These are phyloP conservation scores for Diplodia intermedia DNA, from an alignment of 2,329 filamentous ascomycete species.

Conservation along the genomic window DNA sequence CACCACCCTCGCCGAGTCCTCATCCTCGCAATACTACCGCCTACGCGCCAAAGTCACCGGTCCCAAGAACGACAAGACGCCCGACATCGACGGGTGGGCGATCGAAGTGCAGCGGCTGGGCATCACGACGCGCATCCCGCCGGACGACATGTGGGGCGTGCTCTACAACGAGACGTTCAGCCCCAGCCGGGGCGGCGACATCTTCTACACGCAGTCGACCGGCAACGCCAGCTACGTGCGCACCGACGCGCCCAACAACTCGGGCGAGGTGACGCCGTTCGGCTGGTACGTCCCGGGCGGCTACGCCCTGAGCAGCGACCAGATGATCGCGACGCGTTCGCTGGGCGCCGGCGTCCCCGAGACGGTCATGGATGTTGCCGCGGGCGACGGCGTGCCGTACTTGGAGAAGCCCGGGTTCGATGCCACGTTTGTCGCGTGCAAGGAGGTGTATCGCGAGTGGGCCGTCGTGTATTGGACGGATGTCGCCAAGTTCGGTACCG, in stretches of 20 bases:
- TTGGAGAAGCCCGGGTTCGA: not conserved
- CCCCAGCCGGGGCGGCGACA: constrained; percentile 2
- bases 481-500: not conserved
- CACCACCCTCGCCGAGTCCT: not conserved
- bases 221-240: not conserved
- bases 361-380: not conserved
- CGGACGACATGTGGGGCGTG: constrained; percentile 19
- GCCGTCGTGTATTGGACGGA: not conserved
- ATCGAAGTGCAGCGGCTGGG: not conserved
- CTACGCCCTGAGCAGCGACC: not conserved
- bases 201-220: not conserved
- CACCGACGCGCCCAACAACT: constrained; percentile 9
- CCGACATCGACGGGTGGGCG: not conserved
- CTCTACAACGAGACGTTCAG: not conserved
- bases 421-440: not conserved
- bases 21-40: not conserved
- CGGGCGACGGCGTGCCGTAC: not conserved
- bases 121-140: not conserved
- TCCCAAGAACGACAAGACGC: not conserved
- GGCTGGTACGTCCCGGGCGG: not conserved
- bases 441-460: constrained; percentile 1
- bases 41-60: constrained; percentile 14
- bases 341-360: not conserved
- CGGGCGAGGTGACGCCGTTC: constrained; percentile 13
- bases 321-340: not conserved